Evolutionary conservation across 1,284 basidiomycete genomes (phyloP).

Genomic region (Ganoderma meredithae): DNA sequence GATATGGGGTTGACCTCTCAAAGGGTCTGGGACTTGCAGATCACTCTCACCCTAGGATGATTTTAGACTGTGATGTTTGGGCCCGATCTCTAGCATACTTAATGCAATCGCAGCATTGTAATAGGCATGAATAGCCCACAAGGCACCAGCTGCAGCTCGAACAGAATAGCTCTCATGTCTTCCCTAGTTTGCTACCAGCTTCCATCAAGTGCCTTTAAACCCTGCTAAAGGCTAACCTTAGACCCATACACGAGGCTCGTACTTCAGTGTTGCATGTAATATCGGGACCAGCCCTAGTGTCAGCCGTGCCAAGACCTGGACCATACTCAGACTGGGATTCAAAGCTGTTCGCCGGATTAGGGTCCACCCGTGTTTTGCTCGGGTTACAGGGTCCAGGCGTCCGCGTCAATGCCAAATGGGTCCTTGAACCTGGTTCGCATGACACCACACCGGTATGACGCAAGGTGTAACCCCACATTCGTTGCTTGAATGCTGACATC

Average conservation of each 20-base stretch:
- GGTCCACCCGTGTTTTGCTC: background rate
- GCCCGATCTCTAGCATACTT: background rate
- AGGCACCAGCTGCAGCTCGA: background rate
- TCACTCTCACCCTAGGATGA: background rate
- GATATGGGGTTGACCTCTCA: background rate
- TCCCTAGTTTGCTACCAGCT: background rate
- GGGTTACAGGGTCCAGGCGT: background rate
- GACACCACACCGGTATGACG: background rate
- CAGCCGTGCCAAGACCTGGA: background rate
- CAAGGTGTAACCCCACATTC: background rate
- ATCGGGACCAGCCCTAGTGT: no score
- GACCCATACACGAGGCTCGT: background rate
- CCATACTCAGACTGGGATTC: no score
- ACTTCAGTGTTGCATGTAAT: background rate
- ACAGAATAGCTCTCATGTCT: background rate
- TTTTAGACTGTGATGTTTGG: background rate
- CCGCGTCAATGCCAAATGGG: no score
- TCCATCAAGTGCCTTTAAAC: background rate
- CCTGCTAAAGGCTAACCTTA: background rate
- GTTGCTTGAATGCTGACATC: background rate
- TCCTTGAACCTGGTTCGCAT: background rate
- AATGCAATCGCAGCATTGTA: background rate
- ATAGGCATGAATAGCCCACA: background rate
- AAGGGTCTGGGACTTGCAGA: background rate
- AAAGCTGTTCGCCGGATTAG: background rate